Base-by-base conservation (phyloP, 352 stramenopile genomes). In the Pythium monospermum region DNA sequence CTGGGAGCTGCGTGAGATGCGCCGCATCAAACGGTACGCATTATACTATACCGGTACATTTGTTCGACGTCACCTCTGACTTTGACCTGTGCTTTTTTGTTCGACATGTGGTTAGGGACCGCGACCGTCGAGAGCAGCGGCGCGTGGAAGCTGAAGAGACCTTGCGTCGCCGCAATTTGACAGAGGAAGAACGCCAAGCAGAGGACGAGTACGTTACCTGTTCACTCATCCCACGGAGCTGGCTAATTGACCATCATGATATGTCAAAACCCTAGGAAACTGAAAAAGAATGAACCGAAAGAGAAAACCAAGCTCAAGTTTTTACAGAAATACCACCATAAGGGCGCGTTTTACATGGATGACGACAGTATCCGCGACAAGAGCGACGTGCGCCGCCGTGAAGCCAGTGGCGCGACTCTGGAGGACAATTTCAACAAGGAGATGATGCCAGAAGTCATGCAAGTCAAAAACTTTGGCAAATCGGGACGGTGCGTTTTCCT, bases 261-360 rank as follows among this genome's bases (percentile, higher is more conserved):
- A n/a, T n/a, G n/a, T 27, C 8, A 23, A 41, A 59, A 36, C 8
- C 23, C 22, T 44, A 91, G 83, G 25, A 92, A 91, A 56, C 71
- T 87, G n/a, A 86, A 85, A 61, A 85, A 83, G 32, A 88, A 87
- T 35, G 63, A 79, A 44, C 75, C 77, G 0, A 87, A 88, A 48
- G 76, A 87, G 39, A 94, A 94, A 61, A 68, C 63, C 36, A 96
- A 96, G 66, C 85, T 85, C 45, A 97, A 94, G 54, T 98, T 98
- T 68, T 83, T 98, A 73, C 96, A 99, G 59, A 97, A 98, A 50
- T 99, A 98, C 64, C 97, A 99, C 69, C 96, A 99, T 73, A 97
- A 98, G 61, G 96, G 96, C 35, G 95, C 92, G 0, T 99, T 98
- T 53, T 99, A 98, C 64, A 95, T 98, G 76, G 96, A 98, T 56